Percentiles rank a stretch among this genome's conserved stretches.
Evolutionary conservation across 2,329 filamentous ascomycete genomes (phyloP).

Genomic region (Simplicillium aogashimaense): DNA sequence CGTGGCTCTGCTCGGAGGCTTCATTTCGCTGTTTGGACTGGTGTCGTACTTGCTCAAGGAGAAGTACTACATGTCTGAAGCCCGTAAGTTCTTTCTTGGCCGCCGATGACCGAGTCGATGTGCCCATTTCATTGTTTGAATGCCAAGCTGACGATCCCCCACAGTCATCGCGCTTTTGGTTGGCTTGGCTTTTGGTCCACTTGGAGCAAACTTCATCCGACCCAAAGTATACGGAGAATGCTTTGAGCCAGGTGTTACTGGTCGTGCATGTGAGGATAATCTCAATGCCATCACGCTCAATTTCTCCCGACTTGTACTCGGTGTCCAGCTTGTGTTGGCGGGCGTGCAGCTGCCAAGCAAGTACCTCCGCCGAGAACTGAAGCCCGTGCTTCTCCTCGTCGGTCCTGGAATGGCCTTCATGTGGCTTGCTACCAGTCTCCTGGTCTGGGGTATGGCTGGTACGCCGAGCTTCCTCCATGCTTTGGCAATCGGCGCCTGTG

Average conservation of each 20-base stretch:
- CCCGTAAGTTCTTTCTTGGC: constrained; percentile 45
- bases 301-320: constrained; percentile 79
- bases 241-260: constrained; percentile 9
- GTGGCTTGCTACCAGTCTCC: constrained; percentile 74
- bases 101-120: not conserved
- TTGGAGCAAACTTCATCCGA: constrained; percentile 65
- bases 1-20: constrained; percentile 71
- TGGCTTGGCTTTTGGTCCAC: constrained; percentile 69
- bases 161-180: constrained; percentile 75
- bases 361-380: constrained; percentile 73
- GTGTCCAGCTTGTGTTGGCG: constrained; percentile 81
- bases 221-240: constrained; percentile 63
- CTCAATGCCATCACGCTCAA: constrained; percentile 68
- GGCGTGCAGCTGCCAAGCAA: constrained; percentile 80
- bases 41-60: constrained; percentile 88
- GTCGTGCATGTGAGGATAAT: constrained; percentile 31
- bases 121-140: constrained; percentile 2
- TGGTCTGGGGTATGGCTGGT: constrained; percentile 70
- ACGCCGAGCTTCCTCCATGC: constrained; percentile 66
- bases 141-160: constrained; percentile 2
- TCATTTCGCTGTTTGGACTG: constrained; percentile 81
- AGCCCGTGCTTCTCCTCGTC: constrained; percentile 60
- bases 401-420: constrained; percentile 78
- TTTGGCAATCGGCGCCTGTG: constrained; percentile 69
- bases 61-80: constrained; percentile 83